Percentiles rank a stretch among this genome's conserved stretches.
phyloP scores from a whole-genome alignment of 2,329 filamentous ascomycete genomes.

The Diaporthe helianthi region DNA sequence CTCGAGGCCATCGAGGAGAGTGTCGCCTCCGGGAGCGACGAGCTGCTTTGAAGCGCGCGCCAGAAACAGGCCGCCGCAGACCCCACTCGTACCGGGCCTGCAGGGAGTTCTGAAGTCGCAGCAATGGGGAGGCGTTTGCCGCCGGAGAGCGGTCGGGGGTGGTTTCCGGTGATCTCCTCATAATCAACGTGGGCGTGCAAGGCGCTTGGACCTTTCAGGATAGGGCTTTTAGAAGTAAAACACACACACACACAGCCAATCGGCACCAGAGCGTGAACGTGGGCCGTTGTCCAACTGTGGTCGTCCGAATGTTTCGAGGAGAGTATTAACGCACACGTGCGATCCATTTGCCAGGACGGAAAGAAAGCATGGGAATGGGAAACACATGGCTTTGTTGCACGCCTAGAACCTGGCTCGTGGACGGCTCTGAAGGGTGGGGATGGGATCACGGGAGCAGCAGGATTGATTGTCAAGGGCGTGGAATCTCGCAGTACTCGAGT shows the following conservation, averaged over 20 bases:
- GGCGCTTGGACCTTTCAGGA: not conserved
- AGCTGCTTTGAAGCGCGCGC: conserved; percentile 58
- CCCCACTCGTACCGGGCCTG: not conserved
- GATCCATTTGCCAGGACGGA: conserved; percentile 11
- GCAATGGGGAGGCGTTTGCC: not conserved
- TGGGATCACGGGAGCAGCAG: not conserved
- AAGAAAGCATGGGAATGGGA: conserved; percentile 18
- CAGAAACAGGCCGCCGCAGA: not conserved
- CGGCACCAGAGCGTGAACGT: not conserved
- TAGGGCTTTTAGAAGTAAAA: not conserved
- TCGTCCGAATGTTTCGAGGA: not conserved
- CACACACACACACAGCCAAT: not conserved
- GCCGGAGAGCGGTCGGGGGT: not conserved
- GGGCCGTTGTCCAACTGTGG: not conserved
- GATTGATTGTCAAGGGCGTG: not conserved
- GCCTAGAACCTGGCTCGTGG: conserved; percentile 20
- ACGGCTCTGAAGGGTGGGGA: not conserved
- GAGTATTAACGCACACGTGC: conserved; percentile 9
- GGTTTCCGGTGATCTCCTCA: not conserved
- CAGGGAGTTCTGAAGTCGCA: not conserved
- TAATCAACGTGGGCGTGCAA: not conserved
- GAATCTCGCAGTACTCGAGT: not conserved
- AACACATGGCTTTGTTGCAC: conserved; percentile 12
- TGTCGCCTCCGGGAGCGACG: conserved; percentile 78
- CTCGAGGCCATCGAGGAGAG: conserved; percentile 79